phyloP scores from a whole-genome alignment of 1,139 yeast species.

The Candida sp. region DNA sequence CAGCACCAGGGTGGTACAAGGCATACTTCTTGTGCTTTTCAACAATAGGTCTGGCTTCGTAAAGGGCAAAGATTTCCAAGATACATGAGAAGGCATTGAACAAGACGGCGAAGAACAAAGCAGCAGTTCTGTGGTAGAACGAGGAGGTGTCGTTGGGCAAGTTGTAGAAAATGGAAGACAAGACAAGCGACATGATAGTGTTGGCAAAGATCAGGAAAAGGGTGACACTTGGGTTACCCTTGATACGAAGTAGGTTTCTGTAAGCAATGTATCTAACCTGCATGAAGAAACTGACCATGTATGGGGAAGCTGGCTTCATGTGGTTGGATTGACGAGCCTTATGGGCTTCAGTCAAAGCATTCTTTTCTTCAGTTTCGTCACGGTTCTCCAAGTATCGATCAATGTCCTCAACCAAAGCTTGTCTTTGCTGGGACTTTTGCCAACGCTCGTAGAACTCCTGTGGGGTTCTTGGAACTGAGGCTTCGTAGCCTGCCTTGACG shows the following conservation, averaged over 20 bases:
- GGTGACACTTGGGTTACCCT: conserved; percentile 71
- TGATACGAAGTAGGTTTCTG: conserved; percentile 66
- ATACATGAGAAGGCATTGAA: conserved; percentile 61
- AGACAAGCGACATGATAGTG: conserved; percentile 66
- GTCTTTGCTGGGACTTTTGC: conserved; percentile 23
- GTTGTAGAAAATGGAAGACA: conserved; percentile 71
- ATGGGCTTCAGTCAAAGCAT: conserved; percentile 45
- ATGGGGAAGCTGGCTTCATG: conserved; percentile 60
- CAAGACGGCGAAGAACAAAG: conserved; percentile 59
- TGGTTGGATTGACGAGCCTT: conserved; percentile 61
- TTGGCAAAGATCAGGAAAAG: conserved; percentile 65
- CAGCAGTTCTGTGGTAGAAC: conserved; percentile 61
- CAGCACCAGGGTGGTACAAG: conserved; percentile 68
- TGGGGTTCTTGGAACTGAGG: conserved; percentile 27
- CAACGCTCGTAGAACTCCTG: conserved; percentile 27
- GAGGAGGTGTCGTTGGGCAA: conserved; percentile 51
- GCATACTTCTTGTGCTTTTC: conserved; percentile 68
- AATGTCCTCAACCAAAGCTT: conserved; percentile 18
- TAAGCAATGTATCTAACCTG: conserved; percentile 64
- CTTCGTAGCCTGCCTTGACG: conserved; percentile 48
- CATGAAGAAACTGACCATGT: conserved; percentile 65
- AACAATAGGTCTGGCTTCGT: conserved; percentile 60
- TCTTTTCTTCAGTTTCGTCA: conserved; percentile 12
- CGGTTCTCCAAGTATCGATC: conserved; percentile 18
- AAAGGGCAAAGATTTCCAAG: conserved; percentile 61